A percentile compares a stretch with the other conserved stretches of the same genome.
Evolutionary conservation across 371 early-diverging fungal species (phyloP).

Genomic region (Massospora cicadina): DNA sequence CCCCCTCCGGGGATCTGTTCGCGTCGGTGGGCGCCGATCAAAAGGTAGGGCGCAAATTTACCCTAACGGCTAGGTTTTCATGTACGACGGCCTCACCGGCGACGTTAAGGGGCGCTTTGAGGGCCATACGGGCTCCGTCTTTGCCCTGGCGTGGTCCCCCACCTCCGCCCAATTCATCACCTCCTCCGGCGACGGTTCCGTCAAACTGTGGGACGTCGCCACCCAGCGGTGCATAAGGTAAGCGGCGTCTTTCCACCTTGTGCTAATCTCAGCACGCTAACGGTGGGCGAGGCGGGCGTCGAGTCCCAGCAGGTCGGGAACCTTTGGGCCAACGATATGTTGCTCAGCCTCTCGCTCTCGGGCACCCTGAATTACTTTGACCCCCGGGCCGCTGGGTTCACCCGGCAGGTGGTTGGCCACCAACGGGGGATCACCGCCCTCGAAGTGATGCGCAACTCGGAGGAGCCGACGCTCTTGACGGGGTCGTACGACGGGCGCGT

Average conservation of each 20-base stretch:
- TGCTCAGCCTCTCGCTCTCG: constrained; percentile 58
- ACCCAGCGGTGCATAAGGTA: constrained; percentile 48
- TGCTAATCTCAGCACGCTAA: constrained; percentile 1
- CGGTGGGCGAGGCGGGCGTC: constrained; percentile 1
- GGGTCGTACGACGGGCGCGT: constrained; percentile 87
- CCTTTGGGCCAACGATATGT: constrained; percentile 58
- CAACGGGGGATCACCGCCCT: not conserved
- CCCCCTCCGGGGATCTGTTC: constrained; percentile 70
- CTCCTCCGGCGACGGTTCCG: constrained; percentile 71
- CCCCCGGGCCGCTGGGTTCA: constrained; percentile 26
- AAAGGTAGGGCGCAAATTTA: constrained; percentile 28
- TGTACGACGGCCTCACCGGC: constrained; percentile 85
- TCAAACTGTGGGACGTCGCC: constrained; percentile 83
- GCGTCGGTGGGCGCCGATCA: constrained; percentile 76
- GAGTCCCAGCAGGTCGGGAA: constrained; percentile 86
- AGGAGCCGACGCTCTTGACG: constrained; percentile 36
- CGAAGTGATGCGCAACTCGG: not conserved
- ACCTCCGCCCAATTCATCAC: constrained; percentile 61
- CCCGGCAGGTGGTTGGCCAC: constrained; percentile 29
- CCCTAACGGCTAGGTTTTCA: constrained; percentile 34
- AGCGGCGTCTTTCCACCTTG: constrained; percentile 12
- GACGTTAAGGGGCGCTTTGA: constrained; percentile 55
- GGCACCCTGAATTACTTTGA: constrained; percentile 77
- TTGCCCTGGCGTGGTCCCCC: constrained; percentile 71
- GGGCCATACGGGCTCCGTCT: constrained; percentile 66